phyloP scores from a whole-genome alignment of 805 yeast genomes.

The Teunomyces stri region DNA sequence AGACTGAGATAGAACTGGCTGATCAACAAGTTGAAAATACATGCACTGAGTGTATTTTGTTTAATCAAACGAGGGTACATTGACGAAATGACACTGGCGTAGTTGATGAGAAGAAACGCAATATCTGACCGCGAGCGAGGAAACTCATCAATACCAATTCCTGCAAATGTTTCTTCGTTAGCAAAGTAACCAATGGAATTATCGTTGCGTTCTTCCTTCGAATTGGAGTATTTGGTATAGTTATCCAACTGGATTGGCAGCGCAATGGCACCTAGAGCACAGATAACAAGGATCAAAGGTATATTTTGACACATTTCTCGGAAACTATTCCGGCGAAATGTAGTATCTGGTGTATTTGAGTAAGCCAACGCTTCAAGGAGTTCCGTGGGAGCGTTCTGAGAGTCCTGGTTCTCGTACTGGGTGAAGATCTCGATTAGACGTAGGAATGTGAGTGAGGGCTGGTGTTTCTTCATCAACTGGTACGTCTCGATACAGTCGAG shows the following conservation, averaged over 20 bases:
- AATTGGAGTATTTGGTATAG: conserved; percentile 23
- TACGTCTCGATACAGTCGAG: conserved; percentile 28
- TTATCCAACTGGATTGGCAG: conserved; percentile 34
- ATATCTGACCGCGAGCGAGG: conserved; percentile 20
- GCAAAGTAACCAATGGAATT: conserved; percentile 19
- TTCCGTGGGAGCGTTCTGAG: not conserved
- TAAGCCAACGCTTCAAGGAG: conserved; percentile 13
- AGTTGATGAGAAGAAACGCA: conserved; percentile 20
- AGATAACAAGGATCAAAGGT: conserved; percentile 26
- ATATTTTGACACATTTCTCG: conserved; percentile 18
- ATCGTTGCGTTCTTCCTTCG: conserved; percentile 27
- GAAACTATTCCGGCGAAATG: conserved; percentile 18
- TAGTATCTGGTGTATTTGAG: conserved; percentile 15
- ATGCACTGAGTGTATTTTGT: conserved; percentile 15
- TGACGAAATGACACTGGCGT: conserved; percentile 18
- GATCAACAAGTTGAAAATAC: conserved; percentile 20
- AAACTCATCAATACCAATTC: conserved; percentile 5
- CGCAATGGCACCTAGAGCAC: conserved; percentile 33
- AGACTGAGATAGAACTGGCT: conserved; percentile 28
- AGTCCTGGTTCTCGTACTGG: not conserved
- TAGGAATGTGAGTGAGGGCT: conserved; percentile 19
- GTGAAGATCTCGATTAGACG: conserved; percentile 12
- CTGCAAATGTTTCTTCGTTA: conserved; percentile 5
- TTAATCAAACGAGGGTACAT: conserved; percentile 20
- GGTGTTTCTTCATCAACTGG: conserved; percentile 18